Percentiles rank a stretch among this genome's conserved stretches.
These are phyloP conservation scores for Sarcodon aspratus DNA, from an alignment of 768 basidiomycete species.

Conservation along the genomic window DNA sequence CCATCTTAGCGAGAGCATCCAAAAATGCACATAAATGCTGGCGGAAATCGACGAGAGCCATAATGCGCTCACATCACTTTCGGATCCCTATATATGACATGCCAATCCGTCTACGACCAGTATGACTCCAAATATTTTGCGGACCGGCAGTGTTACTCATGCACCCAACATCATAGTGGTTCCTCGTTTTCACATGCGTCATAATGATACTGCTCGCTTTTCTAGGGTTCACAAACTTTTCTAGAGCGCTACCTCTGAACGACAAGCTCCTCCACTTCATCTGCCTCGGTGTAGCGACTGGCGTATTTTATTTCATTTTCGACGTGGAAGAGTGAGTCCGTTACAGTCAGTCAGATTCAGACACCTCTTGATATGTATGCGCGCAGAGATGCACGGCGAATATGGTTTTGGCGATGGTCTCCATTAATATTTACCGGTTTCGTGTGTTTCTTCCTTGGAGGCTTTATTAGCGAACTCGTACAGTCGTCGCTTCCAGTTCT, in stretches of 20 bases:
- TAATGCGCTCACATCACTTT: conserved; percentile 65
- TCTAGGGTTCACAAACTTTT: conserved; percentile 67
- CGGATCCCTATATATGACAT: conserved; percentile 55
- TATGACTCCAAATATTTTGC: conserved; percentile 16
- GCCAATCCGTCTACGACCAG: conserved; percentile 65
- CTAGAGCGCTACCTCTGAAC: conserved; percentile 54
- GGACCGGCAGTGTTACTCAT: not conserved
- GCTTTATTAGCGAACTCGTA: conserved; percentile 71
- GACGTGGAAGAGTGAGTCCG: conserved; percentile 75
- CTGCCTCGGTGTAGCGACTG: conserved; percentile 66
- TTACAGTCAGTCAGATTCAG: not conserved
- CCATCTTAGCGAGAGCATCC: not conserved
- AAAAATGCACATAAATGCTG: conserved; percentile 23
- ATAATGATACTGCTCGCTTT: conserved; percentile 64
- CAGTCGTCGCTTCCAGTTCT: conserved; percentile 66
- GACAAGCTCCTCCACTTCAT: conserved; percentile 75
- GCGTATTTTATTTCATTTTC: conserved; percentile 77
- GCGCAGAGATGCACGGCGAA: conserved; percentile 56
- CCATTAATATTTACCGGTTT: conserved; percentile 56
- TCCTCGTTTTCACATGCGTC: conserved; percentile 55
- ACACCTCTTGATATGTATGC: not conserved
- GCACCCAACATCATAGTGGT: conserved; percentile 47
- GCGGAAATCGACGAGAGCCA: conserved; percentile 35
- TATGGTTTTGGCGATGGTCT: conserved; percentile 82
- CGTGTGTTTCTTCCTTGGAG: conserved; percentile 71